phyloP scores from a whole-genome alignment of 108 stramenopile genomes.

The Skeletonema potamos region DNA sequence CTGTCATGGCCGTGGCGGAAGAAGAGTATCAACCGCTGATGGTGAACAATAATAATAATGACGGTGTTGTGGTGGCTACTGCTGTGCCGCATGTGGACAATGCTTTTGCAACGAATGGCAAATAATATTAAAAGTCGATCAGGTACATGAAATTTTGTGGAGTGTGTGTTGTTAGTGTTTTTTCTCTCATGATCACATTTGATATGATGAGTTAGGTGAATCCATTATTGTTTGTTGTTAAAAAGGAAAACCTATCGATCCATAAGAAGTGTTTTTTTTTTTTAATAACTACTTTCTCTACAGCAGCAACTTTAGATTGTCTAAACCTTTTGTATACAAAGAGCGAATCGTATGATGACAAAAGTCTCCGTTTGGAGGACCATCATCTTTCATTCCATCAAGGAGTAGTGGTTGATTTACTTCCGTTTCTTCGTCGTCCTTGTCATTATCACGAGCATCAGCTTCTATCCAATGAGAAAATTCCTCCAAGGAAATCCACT shows the following conservation, averaged over 20 bases:
- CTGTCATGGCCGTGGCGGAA: conserved; percentile 36
- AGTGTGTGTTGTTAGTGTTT: not conserved
- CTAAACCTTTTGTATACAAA: conserved; percentile 22
- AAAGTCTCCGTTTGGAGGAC: conserved; percentile 37
- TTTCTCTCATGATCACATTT: not conserved
- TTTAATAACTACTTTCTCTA: not conserved
- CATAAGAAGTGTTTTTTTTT: too few species aligned
- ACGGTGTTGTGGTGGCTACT: conserved; percentile 6
- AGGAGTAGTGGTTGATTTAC: not conserved
- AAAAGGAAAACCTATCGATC: too few species aligned
- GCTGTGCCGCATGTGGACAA: conserved; percentile 20
- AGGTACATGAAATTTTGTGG: too few species aligned
- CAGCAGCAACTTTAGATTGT: conserved; percentile 12
- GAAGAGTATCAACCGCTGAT: not conserved
- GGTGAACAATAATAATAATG: not conserved
- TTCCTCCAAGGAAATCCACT: conserved; percentile 39
- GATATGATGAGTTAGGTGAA: too few species aligned
- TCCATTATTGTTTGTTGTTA: too few species aligned
- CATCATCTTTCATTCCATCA: conserved; percentile 29
- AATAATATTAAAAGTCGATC: too few species aligned
- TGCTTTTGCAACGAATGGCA: not conserved
- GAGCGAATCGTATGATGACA: conserved; percentile 44
- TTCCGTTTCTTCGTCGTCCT: not conserved
- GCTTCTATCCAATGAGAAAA: conserved; percentile 25
- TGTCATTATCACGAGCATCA: conserved; percentile 11